These are phyloP conservation scores for Pezicula radicicola DNA, from an alignment of 2,329 filamentous ascomycete species.

Conservation along the genomic window DNA sequence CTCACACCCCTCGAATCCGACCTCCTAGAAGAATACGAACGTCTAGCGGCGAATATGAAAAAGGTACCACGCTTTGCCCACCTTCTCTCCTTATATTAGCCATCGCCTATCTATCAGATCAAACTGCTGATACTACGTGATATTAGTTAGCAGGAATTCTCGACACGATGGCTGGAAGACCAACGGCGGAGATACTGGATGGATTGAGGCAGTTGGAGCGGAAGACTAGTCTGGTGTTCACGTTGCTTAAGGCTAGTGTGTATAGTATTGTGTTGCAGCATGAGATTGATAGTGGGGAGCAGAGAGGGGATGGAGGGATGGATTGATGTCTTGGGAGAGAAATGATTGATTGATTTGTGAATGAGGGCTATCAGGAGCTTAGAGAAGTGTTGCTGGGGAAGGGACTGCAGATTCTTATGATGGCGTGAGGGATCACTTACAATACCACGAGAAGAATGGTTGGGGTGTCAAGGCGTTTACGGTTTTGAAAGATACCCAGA, in stretches of 20 bases:
- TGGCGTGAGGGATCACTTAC: not conserved
- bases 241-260: constrained; percentile 93
- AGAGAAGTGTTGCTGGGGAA: not conserved
- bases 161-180: constrained; percentile 63
- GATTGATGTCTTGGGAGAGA: not conserved
- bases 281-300: constrained; percentile 75
- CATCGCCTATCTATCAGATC: not conserved
- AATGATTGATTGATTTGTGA: constrained; percentile 1
- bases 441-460: not conserved
- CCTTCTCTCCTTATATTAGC: not conserved
- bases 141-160: constrained; percentile 56
- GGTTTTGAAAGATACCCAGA: constrained; percentile 15
- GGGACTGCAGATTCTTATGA: not conserved
- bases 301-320: constrained; percentile 28
- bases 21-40: constrained; percentile 89
- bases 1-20: constrained; percentile 86
- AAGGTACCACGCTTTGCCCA: constrained; percentile 51
- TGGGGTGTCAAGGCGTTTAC: constrained; percentile 12
- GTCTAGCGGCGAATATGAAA: constrained; percentile 86
- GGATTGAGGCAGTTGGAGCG: constrained; percentile 84
- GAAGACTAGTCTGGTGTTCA: constrained; percentile 94
- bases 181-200: constrained; percentile 81
- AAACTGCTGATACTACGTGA: not conserved
- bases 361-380: not conserved
- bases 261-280: constrained; percentile 99